phyloP scores from a whole-genome alignment of 2,329 filamentous ascomycete genomes.

The Colletotrichum sp. region DNA sequence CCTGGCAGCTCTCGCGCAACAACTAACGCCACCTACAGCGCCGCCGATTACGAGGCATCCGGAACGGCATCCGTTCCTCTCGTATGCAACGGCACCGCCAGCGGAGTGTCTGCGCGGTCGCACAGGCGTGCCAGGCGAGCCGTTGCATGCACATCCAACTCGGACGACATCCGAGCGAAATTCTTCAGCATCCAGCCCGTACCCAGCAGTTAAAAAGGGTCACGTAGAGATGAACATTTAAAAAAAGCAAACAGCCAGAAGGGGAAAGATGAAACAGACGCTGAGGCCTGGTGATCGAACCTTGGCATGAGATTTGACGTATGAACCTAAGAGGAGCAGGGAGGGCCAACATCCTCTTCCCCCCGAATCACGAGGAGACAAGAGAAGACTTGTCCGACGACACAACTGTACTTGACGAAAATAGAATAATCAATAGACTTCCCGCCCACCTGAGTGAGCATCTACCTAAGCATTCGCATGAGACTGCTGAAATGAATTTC shows the following conservation, averaged over 20 bases:
- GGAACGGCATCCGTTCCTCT: constrained; percentile 27
- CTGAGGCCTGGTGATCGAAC: neutral
- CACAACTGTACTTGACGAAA: neutral
- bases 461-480: neutral
- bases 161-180: constrained; percentile 30
- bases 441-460: neutral
- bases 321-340: neutral
- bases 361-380: neutral
- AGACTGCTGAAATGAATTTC: neutral
- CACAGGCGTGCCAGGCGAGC: neutral
- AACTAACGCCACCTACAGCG: constrained; percentile 23
- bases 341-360: neutral
- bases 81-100: constrained; percentile 3
- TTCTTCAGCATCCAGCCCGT: constrained; percentile 36
- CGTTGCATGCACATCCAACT: constrained; percentile 26
- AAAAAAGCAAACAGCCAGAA: neutral
- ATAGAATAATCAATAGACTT: neutral
- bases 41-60: constrained; percentile 33
- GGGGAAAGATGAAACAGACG: constrained; percentile 3
- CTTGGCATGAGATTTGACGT: neutral
- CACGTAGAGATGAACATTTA: constrained; percentile 5
- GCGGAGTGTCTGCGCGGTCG: neutral
- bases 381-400: neutral
- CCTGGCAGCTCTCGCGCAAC: neutral
- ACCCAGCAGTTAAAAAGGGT: neutral